Base-by-base conservation (phyloP, 106 monocot species). In the Dactylorhiza incarnata region DNA sequence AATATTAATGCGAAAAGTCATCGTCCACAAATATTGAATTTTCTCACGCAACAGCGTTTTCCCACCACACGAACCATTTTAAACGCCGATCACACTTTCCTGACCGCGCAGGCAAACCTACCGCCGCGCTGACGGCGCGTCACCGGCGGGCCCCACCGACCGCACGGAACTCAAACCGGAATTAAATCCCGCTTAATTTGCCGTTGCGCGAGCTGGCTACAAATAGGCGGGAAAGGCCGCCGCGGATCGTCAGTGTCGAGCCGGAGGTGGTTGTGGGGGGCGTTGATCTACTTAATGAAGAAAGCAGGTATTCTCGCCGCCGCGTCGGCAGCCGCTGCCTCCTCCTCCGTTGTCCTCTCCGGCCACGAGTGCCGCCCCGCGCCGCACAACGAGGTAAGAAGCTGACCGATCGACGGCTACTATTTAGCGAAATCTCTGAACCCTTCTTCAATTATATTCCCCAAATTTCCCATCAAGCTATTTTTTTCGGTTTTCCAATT, bases 241-340 rank as follows among this genome's bases (percentile, higher is more conserved):
- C 22, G 22, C 17, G n/a, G 48, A 9, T 6, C 3, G 49, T 5
- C 3, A 8, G 1, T 17, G 14, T n/a, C 5, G 17, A 44, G 15
- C 69, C 26, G 16, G 29, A n/a, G n/a, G 7, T n/a, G n/a, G n/a
- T n/a, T n/a, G n/a, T n/a, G n/a, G n/a, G n/a, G n/a, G n/a, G n/a
- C n/a, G n/a, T n/a, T n/a, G n/a, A n/a, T n/a, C n/a, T n/a, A n/a
- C n/a, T n/a, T n/a, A n/a, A n/a, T n/a, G 83, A 79, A 79, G 83
- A 83, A 79, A 48, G 83, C 75, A 49, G 71, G 75, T 13, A 54
- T 79, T 12, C 3, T 79, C 22, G 79, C 83, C 43, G 83, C 79
- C 20, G 61, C 75, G 1, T 75, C 83, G 11, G 55, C 70, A 1
- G 79, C 79, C 14, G 83, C 79, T 50, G 75, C 78, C 48, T 26